A percentile compares a stretch with the other conserved stretches of the same genome.
Conservation (phyloP, 2,329 filamentous ascomycete genomes). For the Endothia cerciana region DNA sequence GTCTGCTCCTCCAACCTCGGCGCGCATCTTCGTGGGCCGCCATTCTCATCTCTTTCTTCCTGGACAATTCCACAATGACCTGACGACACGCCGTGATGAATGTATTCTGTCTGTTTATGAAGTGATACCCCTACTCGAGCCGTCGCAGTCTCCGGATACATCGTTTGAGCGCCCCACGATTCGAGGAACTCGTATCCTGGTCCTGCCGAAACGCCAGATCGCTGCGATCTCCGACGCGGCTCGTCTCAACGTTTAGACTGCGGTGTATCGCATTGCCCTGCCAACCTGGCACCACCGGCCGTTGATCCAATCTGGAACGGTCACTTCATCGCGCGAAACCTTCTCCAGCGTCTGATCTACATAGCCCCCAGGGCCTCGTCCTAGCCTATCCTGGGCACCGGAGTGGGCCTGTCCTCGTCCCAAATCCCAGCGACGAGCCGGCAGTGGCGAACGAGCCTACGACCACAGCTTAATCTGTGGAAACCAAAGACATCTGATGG, state of each 20-base stretch:
- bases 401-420: slow-evolving; percentile 23
- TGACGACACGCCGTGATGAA: slow-evolving; percentile 14
- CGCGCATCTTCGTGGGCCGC: slow-evolving; percentile 6
- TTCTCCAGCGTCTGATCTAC: slow-evolving; percentile 51
- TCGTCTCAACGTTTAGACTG: slow-evolving; percentile 47
- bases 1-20: slow-evolving; percentile 19
- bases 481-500: slow-evolving; percentile 31
- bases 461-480: slow-evolving; percentile 20
- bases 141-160: not conserved
- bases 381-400: slow-evolving; percentile 30
- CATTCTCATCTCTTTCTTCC: slow-evolving; percentile 4
- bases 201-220: slow-evolving; percentile 43
- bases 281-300: slow-evolving; percentile 36
- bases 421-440: slow-evolving; percentile 26
- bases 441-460: slow-evolving; percentile 24
- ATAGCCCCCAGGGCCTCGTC: slow-evolving; percentile 23
- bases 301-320: slow-evolving; percentile 43
- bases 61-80: slow-evolving; percentile 5
- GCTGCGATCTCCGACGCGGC: slow-evolving; percentile 50
- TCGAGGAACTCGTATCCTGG: slow-evolving; percentile 36
- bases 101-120: slow-evolving; percentile 6
- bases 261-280: slow-evolving; percentile 35
- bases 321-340: slow-evolving; percentile 47
- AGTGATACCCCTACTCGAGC: slow-evolving; percentile 6
- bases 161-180: slow-evolving; percentile 18